phyloP scores from a whole-genome alignment of 208 protist species.

The Wallacemonas sp. region DNA sequence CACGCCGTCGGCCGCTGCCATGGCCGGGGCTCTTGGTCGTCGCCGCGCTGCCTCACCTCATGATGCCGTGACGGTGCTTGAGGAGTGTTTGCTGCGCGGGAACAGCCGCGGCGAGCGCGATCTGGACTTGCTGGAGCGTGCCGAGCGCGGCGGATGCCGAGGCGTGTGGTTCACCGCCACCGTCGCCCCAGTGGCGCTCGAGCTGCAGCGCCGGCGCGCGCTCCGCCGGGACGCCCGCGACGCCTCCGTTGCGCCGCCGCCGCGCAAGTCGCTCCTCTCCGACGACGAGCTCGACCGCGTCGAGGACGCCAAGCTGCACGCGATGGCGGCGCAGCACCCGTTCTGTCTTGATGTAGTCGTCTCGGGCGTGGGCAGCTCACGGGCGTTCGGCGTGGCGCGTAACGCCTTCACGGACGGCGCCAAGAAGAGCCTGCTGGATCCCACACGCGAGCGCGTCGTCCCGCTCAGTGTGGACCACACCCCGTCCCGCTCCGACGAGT shows the following conservation, averaged over 20 bases:
- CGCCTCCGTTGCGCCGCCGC: constrained; percentile 28
- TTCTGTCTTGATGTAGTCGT: constrained; percentile 74
- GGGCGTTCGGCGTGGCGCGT: constrained; percentile 78
- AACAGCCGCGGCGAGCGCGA: neutral
- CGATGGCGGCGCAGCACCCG: constrained; percentile 20
- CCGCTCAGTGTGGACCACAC: constrained; percentile 76
- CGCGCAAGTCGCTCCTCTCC: constrained; percentile 27
- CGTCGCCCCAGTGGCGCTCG: constrained; percentile 44
- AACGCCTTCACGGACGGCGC: constrained; percentile 39
- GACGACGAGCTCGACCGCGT: constrained; percentile 14
- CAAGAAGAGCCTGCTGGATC: constrained; percentile 45
- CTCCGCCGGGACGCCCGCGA: constrained; percentile 18
- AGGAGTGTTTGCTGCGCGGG: neutral
- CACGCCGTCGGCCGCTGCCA: neutral
- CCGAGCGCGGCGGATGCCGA: constrained; percentile 54
- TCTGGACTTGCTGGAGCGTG: neutral
- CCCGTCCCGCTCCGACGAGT: constrained; percentile 53
- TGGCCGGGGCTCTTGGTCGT: neutral
- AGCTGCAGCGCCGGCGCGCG: constrained; percentile 25
- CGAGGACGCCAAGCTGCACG: constrained; percentile 21
- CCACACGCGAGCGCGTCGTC: constrained; percentile 55
- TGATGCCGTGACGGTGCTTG: neutral
- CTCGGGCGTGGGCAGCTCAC: constrained; percentile 60
- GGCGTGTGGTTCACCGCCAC: constrained; percentile 79
- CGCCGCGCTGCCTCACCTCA: neutral